Evolutionary conservation across 2,329 filamentous ascomycete genomes (phyloP).

Genomic region (Colletotrichum sansevieriae): DNA sequence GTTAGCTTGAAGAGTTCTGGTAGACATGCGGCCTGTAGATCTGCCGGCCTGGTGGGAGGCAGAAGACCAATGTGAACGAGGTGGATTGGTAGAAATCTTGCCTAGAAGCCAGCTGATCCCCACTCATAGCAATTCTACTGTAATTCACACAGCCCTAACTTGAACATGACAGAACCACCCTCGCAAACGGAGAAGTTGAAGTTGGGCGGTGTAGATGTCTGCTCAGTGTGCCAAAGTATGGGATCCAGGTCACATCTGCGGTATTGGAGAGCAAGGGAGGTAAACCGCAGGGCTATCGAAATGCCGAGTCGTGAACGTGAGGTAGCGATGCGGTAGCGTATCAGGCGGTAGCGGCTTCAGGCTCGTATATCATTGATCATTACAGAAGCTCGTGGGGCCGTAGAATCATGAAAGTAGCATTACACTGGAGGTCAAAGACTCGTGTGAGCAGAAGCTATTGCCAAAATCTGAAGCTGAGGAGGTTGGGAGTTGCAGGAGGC

Average conservation of each 20-base stretch:
- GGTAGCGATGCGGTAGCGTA: constrained; percentile 17
- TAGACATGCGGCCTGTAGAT: constrained; percentile 28
- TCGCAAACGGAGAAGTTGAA: constrained; percentile 25
- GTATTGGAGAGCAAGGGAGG: background rate
- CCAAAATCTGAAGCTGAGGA: constrained; percentile 11
- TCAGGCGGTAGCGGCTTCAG: constrained; percentile 34
- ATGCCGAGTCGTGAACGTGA: constrained; percentile 26
- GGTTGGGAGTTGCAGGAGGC: constrained; percentile 32
- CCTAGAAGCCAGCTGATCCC: constrained; percentile 69
- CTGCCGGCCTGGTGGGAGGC: constrained; percentile 34
- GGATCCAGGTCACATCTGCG: constrained; percentile 1
- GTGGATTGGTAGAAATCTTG: constrained; percentile 49
- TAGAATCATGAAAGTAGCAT: constrained; percentile 25
- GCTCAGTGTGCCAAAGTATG: background rate
- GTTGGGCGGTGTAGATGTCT: constrained; percentile 10
- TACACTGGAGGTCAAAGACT: constrained; percentile 21
- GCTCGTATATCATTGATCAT: constrained; percentile 43
- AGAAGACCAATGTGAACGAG: constrained; percentile 40
- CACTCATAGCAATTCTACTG: constrained; percentile 70
- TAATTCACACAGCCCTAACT: constrained; percentile 42
- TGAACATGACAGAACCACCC: constrained; percentile 41
- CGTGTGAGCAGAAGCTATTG: constrained; percentile 21
- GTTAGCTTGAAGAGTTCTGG: constrained; percentile 51
- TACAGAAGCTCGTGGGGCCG: constrained; percentile 37
- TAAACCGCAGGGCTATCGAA: constrained; percentile 18